These are phyloP conservation scores for Diutina ranongensis DNA, from an alignment of 1,139 yeast genomes.

Conservation along the genomic window DNA sequence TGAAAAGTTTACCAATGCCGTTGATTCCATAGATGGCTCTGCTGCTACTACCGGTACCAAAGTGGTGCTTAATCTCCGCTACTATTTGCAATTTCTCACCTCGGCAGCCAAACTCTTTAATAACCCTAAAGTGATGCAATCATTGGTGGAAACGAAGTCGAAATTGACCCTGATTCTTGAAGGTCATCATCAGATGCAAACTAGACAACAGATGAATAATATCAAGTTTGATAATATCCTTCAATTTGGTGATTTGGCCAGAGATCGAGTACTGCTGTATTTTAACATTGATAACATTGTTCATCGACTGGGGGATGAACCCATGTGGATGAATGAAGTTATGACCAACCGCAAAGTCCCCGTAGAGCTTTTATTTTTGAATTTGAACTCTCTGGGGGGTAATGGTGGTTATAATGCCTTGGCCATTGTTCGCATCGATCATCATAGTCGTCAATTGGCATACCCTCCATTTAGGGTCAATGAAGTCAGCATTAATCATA, in stretches of 20 bases:
- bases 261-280: constrained; percentile 2
- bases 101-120: neutral
- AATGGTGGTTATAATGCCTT: neutral
- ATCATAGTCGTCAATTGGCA: neutral
- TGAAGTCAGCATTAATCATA: neutral
- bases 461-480: constrained; percentile 1
- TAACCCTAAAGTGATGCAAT: neutral
- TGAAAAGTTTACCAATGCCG: neutral
- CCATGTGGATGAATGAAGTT: neutral
- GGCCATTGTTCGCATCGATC: neutral
- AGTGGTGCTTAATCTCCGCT: neutral
- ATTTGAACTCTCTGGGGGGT: neutral
- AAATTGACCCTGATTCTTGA: neutral
- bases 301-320: constrained; percentile 5
- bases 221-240: constrained; percentile 1
- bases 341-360: neutral
- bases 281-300: neutral
- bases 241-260: neutral
- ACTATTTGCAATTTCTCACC: neutral
- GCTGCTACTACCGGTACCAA: neutral
- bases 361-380: constrained; percentile 1
- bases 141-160: neutral
- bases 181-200: neutral
- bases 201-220: neutral
- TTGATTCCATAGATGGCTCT: neutral